Percentiles rank a stretch among this genome's conserved stretches.
Conservation (phyloP, 305 asterid genomes). For the Fraxinus velutina region DNA sequence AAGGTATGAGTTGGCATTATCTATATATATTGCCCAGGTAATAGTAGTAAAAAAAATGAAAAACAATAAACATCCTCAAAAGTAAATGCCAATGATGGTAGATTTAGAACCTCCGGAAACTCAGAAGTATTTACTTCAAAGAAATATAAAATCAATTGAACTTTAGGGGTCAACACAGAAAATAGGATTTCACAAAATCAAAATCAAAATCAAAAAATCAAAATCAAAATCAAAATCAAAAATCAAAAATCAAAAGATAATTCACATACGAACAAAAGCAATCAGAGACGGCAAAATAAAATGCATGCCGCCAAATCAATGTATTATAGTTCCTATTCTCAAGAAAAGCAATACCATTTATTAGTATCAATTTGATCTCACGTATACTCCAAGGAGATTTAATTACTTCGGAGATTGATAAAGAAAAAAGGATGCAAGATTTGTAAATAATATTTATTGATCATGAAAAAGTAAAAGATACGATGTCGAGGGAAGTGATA, state of each 20-base stretch:
- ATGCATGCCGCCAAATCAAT: not conserved
- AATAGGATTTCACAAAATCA: not conserved
- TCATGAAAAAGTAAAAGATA: not conserved
- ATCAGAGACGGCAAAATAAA: not conserved
- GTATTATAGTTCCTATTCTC: not conserved
- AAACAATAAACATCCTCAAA: not conserved
- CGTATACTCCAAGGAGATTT: not conserved
- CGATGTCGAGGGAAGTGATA: not conserved
- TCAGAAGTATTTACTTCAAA: not conserved
- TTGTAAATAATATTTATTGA: not conserved
- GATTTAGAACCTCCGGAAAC: not conserved
- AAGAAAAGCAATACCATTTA: not conserved
- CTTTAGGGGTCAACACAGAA: not conserved
- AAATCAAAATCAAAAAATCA: not conserved
- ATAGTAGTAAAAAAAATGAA: not conserved
- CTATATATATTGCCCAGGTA: not conserved
- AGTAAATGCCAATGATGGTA: not conserved
- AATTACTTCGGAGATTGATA: not conserved
- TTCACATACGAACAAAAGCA: not conserved
- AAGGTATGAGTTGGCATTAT: not conserved
- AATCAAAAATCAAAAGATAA: not conserved
- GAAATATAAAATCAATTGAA: not conserved
- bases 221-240: not conserved
- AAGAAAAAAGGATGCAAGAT: not conserved
- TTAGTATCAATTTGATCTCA: not conserved